Evolutionary conservation across 768 basidiomycete species (phyloP), one percentile per base, ranked within the genome.

Genomic region (Hygrophorus pudorinus): DNA sequence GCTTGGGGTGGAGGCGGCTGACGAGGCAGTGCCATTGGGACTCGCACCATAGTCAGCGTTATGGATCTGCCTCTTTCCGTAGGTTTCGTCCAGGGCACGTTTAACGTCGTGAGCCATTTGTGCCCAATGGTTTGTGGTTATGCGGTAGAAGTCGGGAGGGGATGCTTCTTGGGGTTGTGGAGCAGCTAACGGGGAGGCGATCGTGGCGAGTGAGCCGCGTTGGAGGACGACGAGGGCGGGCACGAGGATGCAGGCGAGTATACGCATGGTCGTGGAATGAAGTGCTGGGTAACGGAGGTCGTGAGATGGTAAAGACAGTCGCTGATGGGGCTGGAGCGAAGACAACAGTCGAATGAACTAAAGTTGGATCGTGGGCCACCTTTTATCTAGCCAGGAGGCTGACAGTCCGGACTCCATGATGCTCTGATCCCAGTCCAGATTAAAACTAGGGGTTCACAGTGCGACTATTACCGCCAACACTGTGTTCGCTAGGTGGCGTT

Each of bases 331-430:
- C 27, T 20, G 17, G 33, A 5, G 17, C 16, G 28, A 29, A 41
- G 27, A 29, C 27, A 41, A 41, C 11, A 18, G n/a, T n/a, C 18
- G 12, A 14, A 14, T 38, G 40, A 41, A 31, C 13, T 35, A 35
- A 8, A 41, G 3, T 28, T 21, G 17, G 27, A 28, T 18, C 9
- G 3, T 10, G 24, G 5, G 5, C 17, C n/a, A 14, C 30, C 17
- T 43, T 35, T 43, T 43, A 33, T 43, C 32, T 20, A 34, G 31
- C n/a, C 9, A 10, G 32, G 42, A 34, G 42, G 42, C 42, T 43
- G 42, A 43, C 42, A 42, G 18, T 9, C 27, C 13, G 38, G 2
- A 38, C 14, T 38, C 14, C 9, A 38, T 9, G 38, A 30, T 30
- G 40, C 18, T 14, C 14, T 38, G 37, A 24, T 24, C 24, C 24